Percentiles rank a stretch among this genome's conserved stretches.
Evolutionary conservation across 1,284 basidiomycete species (phyloP).

Genomic region (Rhodotorula sp.): DNA sequence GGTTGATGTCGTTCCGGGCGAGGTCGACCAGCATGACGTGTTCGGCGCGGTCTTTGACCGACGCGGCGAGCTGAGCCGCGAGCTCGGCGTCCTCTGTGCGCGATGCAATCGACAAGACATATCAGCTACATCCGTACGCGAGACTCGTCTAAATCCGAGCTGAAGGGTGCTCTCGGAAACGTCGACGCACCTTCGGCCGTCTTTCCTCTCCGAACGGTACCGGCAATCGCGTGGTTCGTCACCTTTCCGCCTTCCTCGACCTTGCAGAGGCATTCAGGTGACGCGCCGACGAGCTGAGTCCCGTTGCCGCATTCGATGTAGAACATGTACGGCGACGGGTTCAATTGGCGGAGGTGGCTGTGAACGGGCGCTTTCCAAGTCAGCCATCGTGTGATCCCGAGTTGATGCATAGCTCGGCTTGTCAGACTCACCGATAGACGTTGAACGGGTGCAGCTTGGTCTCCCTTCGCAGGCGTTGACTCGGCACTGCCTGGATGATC

Average conservation of each 20-base stretch:
- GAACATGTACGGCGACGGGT: slow-evolving; percentile 99
- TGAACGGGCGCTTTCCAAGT: slow-evolving; percentile 46
- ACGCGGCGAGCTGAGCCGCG: slow-evolving; percentile 69
- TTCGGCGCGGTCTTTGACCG: slow-evolving; percentile 93
- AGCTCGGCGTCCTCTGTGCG: slow-evolving; percentile 77
- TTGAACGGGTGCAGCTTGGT: slow-evolving; percentile 96
- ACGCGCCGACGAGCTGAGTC: slow-evolving; percentile 90
- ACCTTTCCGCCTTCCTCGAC: slow-evolving; percentile 82
- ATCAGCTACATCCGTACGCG: not conserved
- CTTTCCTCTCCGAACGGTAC: slow-evolving; percentile 85
- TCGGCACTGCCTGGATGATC: slow-evolving; percentile 98
- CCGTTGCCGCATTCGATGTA: slow-evolving; percentile 86
- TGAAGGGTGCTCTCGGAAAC: not conserved
- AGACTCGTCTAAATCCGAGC: not conserved
- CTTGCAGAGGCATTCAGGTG: slow-evolving; percentile 96
- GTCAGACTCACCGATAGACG: slow-evolving; percentile 53
- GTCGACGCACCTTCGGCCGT: slow-evolving; percentile 67
- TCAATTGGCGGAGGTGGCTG: slow-evolving; percentile 85
- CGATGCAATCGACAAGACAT: too few relatives aligned
- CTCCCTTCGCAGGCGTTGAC: slow-evolving; percentile 79
- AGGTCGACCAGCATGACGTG: slow-evolving; percentile 99
- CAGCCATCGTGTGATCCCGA: not conserved
- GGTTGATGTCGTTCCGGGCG: slow-evolving; percentile 98
- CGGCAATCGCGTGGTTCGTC: slow-evolving; percentile 97
- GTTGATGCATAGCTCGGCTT: too few relatives aligned